These are phyloP conservation scores for Boletus pseudo-olivaceus DNA, from an alignment of 768 basidiomycete genomes.

Conservation along the genomic window DNA sequence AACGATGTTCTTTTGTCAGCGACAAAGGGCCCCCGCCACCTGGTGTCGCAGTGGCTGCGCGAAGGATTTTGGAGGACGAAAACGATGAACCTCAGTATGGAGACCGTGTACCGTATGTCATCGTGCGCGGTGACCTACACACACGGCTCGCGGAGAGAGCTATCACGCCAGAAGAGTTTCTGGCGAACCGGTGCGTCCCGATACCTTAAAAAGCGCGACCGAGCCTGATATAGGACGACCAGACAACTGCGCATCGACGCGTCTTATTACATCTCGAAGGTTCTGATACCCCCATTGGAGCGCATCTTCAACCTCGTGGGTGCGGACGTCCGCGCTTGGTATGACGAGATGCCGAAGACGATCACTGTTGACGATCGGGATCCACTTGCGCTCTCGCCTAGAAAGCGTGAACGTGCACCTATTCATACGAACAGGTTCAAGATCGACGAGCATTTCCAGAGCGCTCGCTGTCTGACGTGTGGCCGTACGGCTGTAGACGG, in stretches of 20 bases:
- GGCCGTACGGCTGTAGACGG: conserved; percentile 52
- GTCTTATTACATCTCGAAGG: conserved; percentile 80
- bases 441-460: conserved; percentile 76
- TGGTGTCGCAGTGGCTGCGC: conserved; percentile 84
- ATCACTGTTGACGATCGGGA: conserved; percentile 37
- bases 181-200: conserved; percentile 53
- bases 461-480: conserved; percentile 68
- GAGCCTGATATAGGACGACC: background rate
- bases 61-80: conserved; percentile 68
- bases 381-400: conserved; percentile 35
- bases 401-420: conserved; percentile 28
- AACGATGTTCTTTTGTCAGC: conserved; percentile 36
- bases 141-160: conserved; percentile 72
- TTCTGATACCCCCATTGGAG: conserved; percentile 86
- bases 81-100: conserved; percentile 88
- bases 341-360: conserved; percentile 76
- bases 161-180: conserved; percentile 65
- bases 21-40: conserved; percentile 85
- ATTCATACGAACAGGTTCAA: conserved; percentile 39
- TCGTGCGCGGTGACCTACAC: conserved; percentile 61
- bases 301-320: conserved; percentile 90
- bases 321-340: conserved; percentile 85
- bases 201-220: background rate
- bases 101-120: conserved; percentile 90
- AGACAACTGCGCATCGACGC: conserved; percentile 80